Conservation (phyloP, 495 filamentous ascomycete species). For the Aspergillus wentii region DNA sequence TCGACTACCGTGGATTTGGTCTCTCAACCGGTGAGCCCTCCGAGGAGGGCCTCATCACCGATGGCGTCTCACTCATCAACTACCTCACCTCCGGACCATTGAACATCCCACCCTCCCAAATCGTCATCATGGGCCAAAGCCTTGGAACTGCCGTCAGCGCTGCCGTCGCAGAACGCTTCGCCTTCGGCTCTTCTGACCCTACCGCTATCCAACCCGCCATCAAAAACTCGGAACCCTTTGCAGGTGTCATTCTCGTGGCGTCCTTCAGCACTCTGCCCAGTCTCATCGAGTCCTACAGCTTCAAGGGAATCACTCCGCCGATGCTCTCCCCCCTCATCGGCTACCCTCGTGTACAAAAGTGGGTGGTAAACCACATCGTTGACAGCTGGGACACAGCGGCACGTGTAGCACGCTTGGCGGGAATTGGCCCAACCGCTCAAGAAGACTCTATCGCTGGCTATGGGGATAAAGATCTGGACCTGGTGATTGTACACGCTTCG, state of each 20-base stretch:
- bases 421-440: slow-evolving; percentile 16
- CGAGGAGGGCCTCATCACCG: slow-evolving; percentile 76
- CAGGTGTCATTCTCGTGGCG: slow-evolving; percentile 73
- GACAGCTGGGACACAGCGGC: slow-evolving; percentile 53
- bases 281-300: slow-evolving; percentile 66
- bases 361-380: slow-evolving; percentile 40
- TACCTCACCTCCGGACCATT: slow-evolving; percentile 44
- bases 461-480: slow-evolving; percentile 48
- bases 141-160: slow-evolving; percentile 82
- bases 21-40: slow-evolving; percentile 73
- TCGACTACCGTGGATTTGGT: slow-evolving; percentile 92
- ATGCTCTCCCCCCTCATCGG: slow-evolving; percentile 67
- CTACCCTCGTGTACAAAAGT: slow-evolving; percentile 48
- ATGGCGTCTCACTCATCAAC: slow-evolving; percentile 65
- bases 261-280: slow-evolving; percentile 70
- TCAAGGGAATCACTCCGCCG: slow-evolving; percentile 75
- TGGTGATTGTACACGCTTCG: slow-evolving; percentile 71
- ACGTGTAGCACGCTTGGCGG: slow-evolving; percentile 41
- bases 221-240: slow-evolving; percentile 46
- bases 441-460: slow-evolving; percentile 21
- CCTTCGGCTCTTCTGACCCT: slow-evolving; percentile 37
- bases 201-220: slow-evolving; percentile 31
- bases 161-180: slow-evolving; percentile 66
- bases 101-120: slow-evolving; percentile 59
- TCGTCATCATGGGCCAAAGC: slow-evolving; percentile 81